Conservation (phyloP, 1,139 yeast species). For the Candida smagusa region DNA sequence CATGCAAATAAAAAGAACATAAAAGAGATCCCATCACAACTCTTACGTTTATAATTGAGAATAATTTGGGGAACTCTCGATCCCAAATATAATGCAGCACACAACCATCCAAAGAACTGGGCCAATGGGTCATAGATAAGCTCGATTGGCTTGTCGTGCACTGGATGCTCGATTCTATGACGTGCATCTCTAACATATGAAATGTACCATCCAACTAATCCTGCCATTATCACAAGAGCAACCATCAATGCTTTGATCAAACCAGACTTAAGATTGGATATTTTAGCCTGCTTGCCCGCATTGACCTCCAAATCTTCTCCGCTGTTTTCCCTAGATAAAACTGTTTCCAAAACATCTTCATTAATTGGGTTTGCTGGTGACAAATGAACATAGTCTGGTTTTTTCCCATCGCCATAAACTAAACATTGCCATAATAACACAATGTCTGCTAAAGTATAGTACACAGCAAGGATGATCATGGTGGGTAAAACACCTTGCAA, state of each 20-base stretch:
- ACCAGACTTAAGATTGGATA: slow-evolving; percentile 20
- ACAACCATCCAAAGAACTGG: slow-evolving; percentile 87
- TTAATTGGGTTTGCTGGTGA: slow-evolving; percentile 87
- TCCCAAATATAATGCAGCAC: slow-evolving; percentile 82
- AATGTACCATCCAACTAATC: slow-evolving; percentile 83
- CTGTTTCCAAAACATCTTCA: slow-evolving; percentile 64
- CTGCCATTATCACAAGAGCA: slow-evolving; percentile 65
- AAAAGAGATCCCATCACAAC: slow-evolving; percentile 91
- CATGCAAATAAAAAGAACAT: slow-evolving; percentile 92
- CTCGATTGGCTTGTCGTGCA: slow-evolving; percentile 28
- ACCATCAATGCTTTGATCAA: slow-evolving; percentile 65
- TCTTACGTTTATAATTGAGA: slow-evolving; percentile 76
- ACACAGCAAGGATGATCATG: slow-evolving; percentile 85
- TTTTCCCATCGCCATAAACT: slow-evolving; percentile 58
- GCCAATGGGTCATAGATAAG: slow-evolving; percentile 71
- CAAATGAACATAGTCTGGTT: slow-evolving; percentile 73
- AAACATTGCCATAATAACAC: slow-evolving; percentile 79
- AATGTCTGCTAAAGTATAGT: slow-evolving; percentile 87
- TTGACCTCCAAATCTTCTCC: slow-evolving; percentile 14
- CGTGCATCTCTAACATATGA: slow-evolving; percentile 44
- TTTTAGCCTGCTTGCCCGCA: slow-evolving; percentile 8
- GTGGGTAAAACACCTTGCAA: slow-evolving; percentile 89
- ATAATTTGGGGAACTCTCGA: slow-evolving; percentile 88
- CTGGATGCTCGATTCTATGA: slow-evolving; percentile 28
- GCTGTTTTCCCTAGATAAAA: slow-evolving; percentile 38